Base-by-base conservation (phyloP, 2,329 filamentous ascomycete genomes). In the Colletotrichum caudatum region DNA sequence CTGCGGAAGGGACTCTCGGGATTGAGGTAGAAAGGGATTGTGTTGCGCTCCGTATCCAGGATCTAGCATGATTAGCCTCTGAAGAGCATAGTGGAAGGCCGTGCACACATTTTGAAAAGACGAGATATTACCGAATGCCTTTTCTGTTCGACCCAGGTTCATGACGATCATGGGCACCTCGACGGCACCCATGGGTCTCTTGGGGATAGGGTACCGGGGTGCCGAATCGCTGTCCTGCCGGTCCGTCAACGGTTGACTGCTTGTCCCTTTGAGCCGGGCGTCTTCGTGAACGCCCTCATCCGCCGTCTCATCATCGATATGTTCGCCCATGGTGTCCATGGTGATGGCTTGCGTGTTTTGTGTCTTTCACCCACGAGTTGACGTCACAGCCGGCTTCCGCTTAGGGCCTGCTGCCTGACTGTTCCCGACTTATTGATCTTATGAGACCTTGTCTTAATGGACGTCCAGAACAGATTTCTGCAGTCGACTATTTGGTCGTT, bases 1-100 rank as follows among this genome's bases (percentile, higher is more conserved):
- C 92, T 92, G 76, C 93, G 91, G 77, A 94, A 90, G 3, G 92
- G 91, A 80, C 97, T 94, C 74, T 94, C 89, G 33, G 93, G 93
- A 29, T 93, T 90, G 65, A 98, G 85, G 76, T 92, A 93, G n/a
- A 97, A 82, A 2, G 92, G 92, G 14, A 90, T 81, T 0, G 87
- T 86, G 66, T 84, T 84, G 54, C 86, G 84, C 2, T 82, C 80
- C 12, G 85, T 81, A 64, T 87, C 84, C 63, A 88, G 77, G 12
- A 85, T 80, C 85, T 88, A 71, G 23, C 54, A 44, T 46, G 51
- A 35, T 29, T 14, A 58, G 65, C 59, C 58, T 37, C 2, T n/a
- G 39, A 18, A 6, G 23, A 53, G 46, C 14, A 26, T 14, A 18
- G 35, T 16, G 26, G 4, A 16, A 44, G 14, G 11, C 35, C 5